Base-by-base conservation (phyloP, 768 basidiomycete genomes). In the Termitomyces sp. region DNA sequence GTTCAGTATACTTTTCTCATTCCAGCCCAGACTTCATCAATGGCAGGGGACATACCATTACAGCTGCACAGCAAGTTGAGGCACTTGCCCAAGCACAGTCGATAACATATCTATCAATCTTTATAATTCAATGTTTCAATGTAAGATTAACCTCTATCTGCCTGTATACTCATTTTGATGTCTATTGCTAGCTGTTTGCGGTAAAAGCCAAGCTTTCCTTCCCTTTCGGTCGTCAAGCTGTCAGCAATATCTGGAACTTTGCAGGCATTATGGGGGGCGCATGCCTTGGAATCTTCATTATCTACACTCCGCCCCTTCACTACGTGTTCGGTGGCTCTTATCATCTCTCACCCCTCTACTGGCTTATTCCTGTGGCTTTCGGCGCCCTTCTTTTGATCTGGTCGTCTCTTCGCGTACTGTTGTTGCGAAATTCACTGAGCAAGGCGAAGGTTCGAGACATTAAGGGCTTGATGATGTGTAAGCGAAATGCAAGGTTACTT, bases 381-480 rank as follows among this genome's bases (percentile, higher is more conserved):
- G 87, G 87, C 32, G 65, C 77, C 11, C 57, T 88, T 53, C 73
- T 85, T 6, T 74, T 88, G 11, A 78, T 69, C 0, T 87, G 86
- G 86, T 73, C 86, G 17, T 83, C 81, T 11, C 63, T 89, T 37
- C 77, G 86, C 4, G 86, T 89, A 29, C 48, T 88, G 20, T 60
- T 88, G 40, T 67, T 87, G 61, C 73, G 85, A 42, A 86, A 82
- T 68, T 79, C 81, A 17, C 72, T 86, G 29, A 82, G 86, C 66
- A 76, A 79, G 52, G 70, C 80, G 63, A 79, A 76, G 62, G 86
- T 87, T 43, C 85, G 84, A 66, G 85, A 86, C 70, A 86, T 88
- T 65, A 82, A 81, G 61, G 86, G 86, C 2, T 72, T 89, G 37
- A 83, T 83, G 84, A 88, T 89, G 87, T 86, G 86, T 87, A 77